Evolutionary conservation across 805 yeast species (phyloP), one percentile per base, ranked within the genome.

Genomic region (Starmerella bombi): DNA sequence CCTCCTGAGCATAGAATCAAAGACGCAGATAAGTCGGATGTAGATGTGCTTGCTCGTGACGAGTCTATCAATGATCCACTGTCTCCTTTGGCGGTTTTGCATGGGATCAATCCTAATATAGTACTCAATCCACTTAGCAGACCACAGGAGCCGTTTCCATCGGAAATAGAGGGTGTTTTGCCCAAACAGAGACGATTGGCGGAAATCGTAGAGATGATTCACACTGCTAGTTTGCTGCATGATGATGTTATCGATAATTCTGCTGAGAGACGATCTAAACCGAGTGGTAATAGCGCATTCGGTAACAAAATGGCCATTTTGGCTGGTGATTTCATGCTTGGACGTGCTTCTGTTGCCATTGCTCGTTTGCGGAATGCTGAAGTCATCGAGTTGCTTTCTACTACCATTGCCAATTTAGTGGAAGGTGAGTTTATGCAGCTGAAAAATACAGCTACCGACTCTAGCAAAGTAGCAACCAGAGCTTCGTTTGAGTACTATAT

Each of bases 371-470:
- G 96, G 56, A 88, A 91, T 59, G 88, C 95, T n/a, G 97, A 91
- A 64, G 98, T 91, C 34, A 86, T 85, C 43, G 98, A 91, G 64
- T 69, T 91, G 46, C 74, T 91, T 65, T 85, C 96, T 3, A 88
- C 95, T 12, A 80, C 95, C 25, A 91, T 91, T 57, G 98, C 97
- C 10, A 91, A 91, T 58, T 69, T 91, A 45, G 97, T 91, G 1
- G 98, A 91, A 63, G 98, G 98, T 37, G 98, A 91, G 63, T 88
- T 91, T 59, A 91, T 91, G 97, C 98, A 91, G 64, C 72, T 91
- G 66, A 86, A 88, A 53, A 91, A 91, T 62, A 84, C 95, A 0
- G 91, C 86, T 6, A 64, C 80, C 32, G 57, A 58, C 45, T 50
- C 52, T 2, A 69, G 77, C 17, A 35, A 32, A 12, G 57, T 64